Base-by-base conservation (phyloP, 2,329 filamentous ascomycete genomes). In the Stagonosporopsis rhizophila region DNA sequence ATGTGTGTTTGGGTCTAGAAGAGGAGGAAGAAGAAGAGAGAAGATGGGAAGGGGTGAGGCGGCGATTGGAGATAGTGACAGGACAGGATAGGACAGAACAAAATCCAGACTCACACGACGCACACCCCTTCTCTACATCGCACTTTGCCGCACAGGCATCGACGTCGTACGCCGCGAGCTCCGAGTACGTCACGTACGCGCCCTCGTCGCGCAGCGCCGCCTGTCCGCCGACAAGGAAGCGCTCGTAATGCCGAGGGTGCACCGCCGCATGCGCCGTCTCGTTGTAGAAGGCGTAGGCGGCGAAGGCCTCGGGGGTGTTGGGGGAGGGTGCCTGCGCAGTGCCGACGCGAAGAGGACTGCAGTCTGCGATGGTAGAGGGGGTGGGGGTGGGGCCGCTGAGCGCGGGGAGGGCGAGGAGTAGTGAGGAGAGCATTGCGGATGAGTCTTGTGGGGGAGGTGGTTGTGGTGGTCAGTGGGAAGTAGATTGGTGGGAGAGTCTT, bases 61-160 rank as follows among this genome's bases (percentile, higher is more conserved):
- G 23, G n/a, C n/a, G n/a, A n/a, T n/a, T n/a, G n/a, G n/a, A n/a
- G n/a, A n/a, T n/a, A n/a, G n/a, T n/a, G n/a, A n/a, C n/a, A n/a
- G n/a, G n/a, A n/a, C n/a, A n/a, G n/a, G n/a, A n/a, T n/a, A n/a
- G n/a, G n/a, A n/a, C n/a, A n/a, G n/a, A n/a, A n/a, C n/a, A n/a
- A n/a, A n/a, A n/a, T n/a, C n/a, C n/a, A 25, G 3, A 53, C 50
- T 40, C 12, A 53, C 50, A 53, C n/a, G 35, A 25, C 25, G 37
- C 42, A 19, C 50, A 53, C 15, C 7, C 34, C 25, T 34, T 23
- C 17, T 20, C 1, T 0, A 2, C 41, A 34, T 53, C 42, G 15
- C 50, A 53, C 3, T 14, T 15, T 7, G 11, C 27, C 9, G 42
- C 42, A 32, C 50, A 46, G 7, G 32, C 32, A 17, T 17, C 34